Conservation (phyloP, 2,329 filamentous ascomycete species). For the Paecilomyces sp. region DNA sequence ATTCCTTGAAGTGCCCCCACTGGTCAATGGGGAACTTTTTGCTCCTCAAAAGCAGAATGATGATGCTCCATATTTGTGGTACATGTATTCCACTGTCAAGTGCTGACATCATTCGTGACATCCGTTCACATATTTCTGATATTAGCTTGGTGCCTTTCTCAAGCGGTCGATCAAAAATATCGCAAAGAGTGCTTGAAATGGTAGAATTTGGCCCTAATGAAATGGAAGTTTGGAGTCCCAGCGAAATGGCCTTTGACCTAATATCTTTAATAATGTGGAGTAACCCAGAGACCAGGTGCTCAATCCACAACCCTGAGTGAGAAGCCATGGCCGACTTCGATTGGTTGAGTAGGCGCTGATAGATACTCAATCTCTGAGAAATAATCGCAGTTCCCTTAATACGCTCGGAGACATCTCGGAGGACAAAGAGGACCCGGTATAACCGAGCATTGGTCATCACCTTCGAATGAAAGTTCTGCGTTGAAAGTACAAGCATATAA, state of each 20-base stretch:
- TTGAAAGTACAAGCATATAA: slow-evolving; percentile 71
- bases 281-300: slow-evolving; percentile 74
- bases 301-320: slow-evolving; percentile 68
- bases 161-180: slow-evolving; percentile 43
- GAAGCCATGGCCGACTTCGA: slow-evolving; percentile 62
- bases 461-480: slow-evolving; percentile 69
- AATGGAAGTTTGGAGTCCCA: slow-evolving; percentile 65
- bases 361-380: slow-evolving; percentile 69
- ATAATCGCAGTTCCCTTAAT: slow-evolving; percentile 75
- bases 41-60: slow-evolving; percentile 67
- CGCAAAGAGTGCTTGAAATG: slow-evolving; percentile 57
- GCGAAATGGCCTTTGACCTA: slow-evolving; percentile 62
- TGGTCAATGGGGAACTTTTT: slow-evolving; percentile 50
- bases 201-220: slow-evolving; percentile 61
- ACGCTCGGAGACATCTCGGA: slow-evolving; percentile 66
- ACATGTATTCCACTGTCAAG: slow-evolving; percentile 59
- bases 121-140: slow-evolving; percentile 58
- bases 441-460: slow-evolving; percentile 67
- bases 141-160: slow-evolving; percentile 57
- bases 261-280: slow-evolving; percentile 73
- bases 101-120: slow-evolving; percentile 58
- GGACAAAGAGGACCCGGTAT: slow-evolving; percentile 59
- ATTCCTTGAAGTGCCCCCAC: slow-evolving; percentile 68
- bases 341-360: slow-evolving; percentile 68
- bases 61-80: slow-evolving; percentile 81